Percentiles rank a stretch among this genome's conserved stretches.
These are phyloP conservation scores for Monilinia laxa DNA, from an alignment of 2,329 filamentous ascomycete genomes.

Conservation along the genomic window DNA sequence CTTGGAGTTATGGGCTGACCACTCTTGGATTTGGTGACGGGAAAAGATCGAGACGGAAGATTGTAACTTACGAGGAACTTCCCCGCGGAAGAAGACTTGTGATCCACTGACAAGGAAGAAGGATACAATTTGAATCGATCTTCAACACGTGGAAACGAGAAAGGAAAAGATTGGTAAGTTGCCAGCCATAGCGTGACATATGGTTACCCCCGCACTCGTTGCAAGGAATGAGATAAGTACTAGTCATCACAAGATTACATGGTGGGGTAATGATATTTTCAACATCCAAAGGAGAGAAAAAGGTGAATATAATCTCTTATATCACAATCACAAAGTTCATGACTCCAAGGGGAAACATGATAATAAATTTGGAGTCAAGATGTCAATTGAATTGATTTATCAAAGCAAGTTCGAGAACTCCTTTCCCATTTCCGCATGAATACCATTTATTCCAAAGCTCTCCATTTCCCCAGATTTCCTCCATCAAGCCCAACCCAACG, in stretches of 20 bases:
- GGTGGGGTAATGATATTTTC: neutral
- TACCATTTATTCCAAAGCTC: neutral
- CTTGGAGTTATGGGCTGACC: conserved; percentile 8
- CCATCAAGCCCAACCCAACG: conserved; percentile 1
- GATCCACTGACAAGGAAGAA: neutral
- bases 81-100: neutral
- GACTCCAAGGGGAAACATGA: neutral
- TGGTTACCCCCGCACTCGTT: neutral
- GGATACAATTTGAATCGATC: neutral
- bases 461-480: neutral
- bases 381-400: conserved; percentile 9
- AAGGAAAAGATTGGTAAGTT: neutral
- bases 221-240: neutral
- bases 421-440: neutral
- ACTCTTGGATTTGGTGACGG: neutral
- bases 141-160: neutral
- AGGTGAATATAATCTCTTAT: neutral
- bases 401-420: conserved; percentile 3
- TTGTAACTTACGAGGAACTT: conserved; percentile 2
- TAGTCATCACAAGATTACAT: neutral
- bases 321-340: conserved; percentile 4
- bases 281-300: neutral
- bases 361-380: conserved; percentile 5
- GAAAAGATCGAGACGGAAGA: neutral
- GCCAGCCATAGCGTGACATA: neutral